Evolutionary conservation across 2,329 filamentous ascomycete species (phyloP).

Genomic region (Aaosphaeria arxii): DNA sequence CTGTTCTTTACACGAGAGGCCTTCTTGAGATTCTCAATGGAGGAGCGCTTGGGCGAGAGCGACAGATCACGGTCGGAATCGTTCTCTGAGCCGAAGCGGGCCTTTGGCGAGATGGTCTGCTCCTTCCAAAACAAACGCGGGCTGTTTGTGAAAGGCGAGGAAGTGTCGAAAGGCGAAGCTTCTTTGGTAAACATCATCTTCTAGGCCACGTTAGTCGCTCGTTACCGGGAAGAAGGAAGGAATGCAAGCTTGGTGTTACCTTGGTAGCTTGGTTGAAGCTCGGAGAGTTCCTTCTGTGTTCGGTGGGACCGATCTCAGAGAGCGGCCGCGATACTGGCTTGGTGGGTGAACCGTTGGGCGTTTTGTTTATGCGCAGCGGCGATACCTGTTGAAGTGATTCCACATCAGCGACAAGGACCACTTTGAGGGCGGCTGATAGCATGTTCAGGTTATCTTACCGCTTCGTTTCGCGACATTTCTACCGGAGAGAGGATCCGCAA

Average conservation of each 20-base stretch:
- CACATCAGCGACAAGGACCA: too few relatives aligned
- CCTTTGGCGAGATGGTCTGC: constrained; percentile 61
- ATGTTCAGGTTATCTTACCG: constrained; percentile 24
- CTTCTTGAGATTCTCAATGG: constrained; percentile 91
- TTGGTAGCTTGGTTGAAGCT: constrained; percentile 77
- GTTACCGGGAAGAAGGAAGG: constrained; percentile 6
- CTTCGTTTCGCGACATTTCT: constrained; percentile 40
- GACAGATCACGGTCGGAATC: constrained; percentile 56
- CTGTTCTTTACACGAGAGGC: constrained; percentile 97
- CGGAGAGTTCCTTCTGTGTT: constrained; percentile 85
- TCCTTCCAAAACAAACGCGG: constrained; percentile 89
- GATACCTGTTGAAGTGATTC: constrained; percentile 56
- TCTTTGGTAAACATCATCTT: constrained; percentile 64
- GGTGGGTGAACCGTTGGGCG: constrained; percentile 57
- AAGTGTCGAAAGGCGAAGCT: constrained; percentile 76
- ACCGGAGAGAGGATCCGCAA: constrained; percentile 2
- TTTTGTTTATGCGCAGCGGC: constrained; percentile 77
- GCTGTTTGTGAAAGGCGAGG: constrained; percentile 71
- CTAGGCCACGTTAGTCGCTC: constrained; percentile 41
- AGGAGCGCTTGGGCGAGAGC: constrained; percentile 74
- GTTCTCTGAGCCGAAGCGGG: constrained; percentile 68
- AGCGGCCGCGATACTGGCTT: constrained; percentile 70
- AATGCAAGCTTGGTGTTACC: constrained; percentile 48
- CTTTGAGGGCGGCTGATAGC: too few relatives aligned
- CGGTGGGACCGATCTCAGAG: constrained; percentile 83